Conservation (phyloP, 169 alveolate species). For the Eimeria necatrix region DNA sequence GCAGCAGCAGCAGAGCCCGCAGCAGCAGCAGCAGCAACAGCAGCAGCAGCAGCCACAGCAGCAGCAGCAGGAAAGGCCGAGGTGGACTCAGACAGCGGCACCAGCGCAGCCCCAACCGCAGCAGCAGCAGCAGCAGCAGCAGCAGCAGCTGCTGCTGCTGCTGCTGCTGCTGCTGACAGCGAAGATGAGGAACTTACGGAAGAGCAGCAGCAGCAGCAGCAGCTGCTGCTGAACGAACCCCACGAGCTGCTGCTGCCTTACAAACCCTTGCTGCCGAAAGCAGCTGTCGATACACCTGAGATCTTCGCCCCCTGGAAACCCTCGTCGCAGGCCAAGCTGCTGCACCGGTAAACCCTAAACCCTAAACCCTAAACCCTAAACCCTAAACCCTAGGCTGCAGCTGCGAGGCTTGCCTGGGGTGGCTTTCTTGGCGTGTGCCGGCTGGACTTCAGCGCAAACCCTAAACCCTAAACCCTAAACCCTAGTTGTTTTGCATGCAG, state of each 20-base stretch:
- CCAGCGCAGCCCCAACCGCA: too few relatives aligned
- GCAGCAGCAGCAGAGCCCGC: background rate
- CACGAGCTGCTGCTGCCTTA: conserved; percentile 3
- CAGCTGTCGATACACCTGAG: background rate
- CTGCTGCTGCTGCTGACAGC: too few relatives aligned
- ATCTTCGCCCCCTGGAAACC: background rate
- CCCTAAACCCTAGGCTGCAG: background rate
- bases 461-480: too few relatives aligned
- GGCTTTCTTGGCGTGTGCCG: too few relatives aligned
- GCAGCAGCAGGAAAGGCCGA: background rate
- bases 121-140: conserved; percentile 60
- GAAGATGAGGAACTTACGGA: background rate
- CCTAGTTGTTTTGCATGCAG: too few relatives aligned
- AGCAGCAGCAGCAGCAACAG: background rate
- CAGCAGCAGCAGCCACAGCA: conserved; percentile 4
- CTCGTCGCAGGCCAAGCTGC: conserved; percentile 21
- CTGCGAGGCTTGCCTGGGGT: too few relatives aligned
- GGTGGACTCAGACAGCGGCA: background rate
- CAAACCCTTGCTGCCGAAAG: background rate
- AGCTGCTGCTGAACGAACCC: background rate
- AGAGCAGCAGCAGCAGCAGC: conserved; percentile 52
- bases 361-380: conserved; percentile 25
- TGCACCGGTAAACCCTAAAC: conserved; percentile 28
- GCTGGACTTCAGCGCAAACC: too few relatives aligned
- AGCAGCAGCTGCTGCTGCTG: conserved; percentile 51